A percentile compares a stretch with the other conserved stretches of the same genome.
Conservation (phyloP, 2,329 filamentous ascomycete species). For the Zymoseptoria crescenta region DNA sequence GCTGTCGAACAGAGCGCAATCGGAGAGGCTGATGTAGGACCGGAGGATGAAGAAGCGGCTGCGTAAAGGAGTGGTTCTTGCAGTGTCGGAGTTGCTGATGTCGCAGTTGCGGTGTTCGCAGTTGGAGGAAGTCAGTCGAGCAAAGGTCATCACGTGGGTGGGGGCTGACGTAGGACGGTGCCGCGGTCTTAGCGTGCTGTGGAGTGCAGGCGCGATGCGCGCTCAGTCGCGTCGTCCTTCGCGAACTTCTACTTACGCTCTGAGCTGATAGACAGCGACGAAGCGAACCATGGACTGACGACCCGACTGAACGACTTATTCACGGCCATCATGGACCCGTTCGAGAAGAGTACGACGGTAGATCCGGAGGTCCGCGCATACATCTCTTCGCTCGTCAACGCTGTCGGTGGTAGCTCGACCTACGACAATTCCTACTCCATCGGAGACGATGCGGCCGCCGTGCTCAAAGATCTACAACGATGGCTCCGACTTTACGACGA, state of each 20-base stretch:
- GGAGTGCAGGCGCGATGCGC: background rate
- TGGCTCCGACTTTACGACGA: conserved; percentile 76
- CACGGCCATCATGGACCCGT: conserved; percentile 8
- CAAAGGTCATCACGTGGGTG: background rate
- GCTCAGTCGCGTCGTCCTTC: background rate
- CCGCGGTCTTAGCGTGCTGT: background rate
- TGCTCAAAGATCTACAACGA: conserved; percentile 84
- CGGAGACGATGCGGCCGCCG: conserved; percentile 86
- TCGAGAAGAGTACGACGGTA: conserved; percentile 40
- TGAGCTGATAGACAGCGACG: background rate
- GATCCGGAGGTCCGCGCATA: conserved; percentile 90
- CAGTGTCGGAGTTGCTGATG: background rate
- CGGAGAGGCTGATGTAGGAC: background rate
- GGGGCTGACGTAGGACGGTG: background rate
- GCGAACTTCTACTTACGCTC: background rate
- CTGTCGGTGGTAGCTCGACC: conserved; percentile 47
- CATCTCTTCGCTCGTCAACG: conserved; percentile 87
- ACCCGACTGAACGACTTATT: background rate
- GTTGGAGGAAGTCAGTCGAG: background rate
- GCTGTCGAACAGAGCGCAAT: background rate
- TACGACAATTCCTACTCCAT: conserved; percentile 59
- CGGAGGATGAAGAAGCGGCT: background rate
- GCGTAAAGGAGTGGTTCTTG: background rate
- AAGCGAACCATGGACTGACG: background rate
- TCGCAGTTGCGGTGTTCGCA: background rate